Base-by-base conservation (phyloP, 192 early-diverging fungal genomes). In the Dimargaris xerosporica region DNA sequence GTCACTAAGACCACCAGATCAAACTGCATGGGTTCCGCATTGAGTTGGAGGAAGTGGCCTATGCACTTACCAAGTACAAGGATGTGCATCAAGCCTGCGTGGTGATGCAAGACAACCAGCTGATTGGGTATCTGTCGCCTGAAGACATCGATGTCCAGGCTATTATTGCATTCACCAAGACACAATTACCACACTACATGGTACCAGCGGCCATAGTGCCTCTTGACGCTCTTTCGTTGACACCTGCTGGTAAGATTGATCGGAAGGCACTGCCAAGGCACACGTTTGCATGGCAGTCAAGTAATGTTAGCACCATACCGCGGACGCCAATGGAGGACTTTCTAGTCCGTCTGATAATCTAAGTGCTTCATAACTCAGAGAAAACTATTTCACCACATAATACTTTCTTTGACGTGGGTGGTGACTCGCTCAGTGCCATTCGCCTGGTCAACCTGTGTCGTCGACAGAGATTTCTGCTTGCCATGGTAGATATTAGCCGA, bases 221-320 rank as follows among this genome's bases (percentile, higher is more conserved):
- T 4, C 25, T 50, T 21, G 47, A 50, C 47, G 47, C 17, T 17
- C 25, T 50, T 7, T 23, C 47, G 19, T 58, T 54, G 44, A 52
- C 26, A 44, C 31, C 17, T 63, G 29, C 21, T 65, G 69, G 45
- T 67, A 62, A 48, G 56, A 34, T 44, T 31, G 29, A 62, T 34
- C 61, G 26, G 41, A 50, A 56, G 69, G 69, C 44, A 45, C 44
- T 21, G 64, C 69, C 15, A 53, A 11, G 16, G n/a, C n/a, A n/a
- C n/a, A n/a, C n/a, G n/a, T n/a, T n/a, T n/a, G n/a, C n/a, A n/a
- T n/a, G n/a, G n/a, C n/a, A n/a, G n/a, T n/a, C n/a, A n/a, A n/a
- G n/a, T n/a, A n/a, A n/a, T n/a, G n/a, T n/a, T n/a, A n/a, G n/a
- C n/a, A n/a, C n/a, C n/a, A n/a, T n/a, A n/a, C n/a, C n/a, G n/a